These are phyloP conservation scores for Tetrahymena malaccensis DNA, from an alignment of 73 alveolate species.

Conservation along the genomic window DNA sequence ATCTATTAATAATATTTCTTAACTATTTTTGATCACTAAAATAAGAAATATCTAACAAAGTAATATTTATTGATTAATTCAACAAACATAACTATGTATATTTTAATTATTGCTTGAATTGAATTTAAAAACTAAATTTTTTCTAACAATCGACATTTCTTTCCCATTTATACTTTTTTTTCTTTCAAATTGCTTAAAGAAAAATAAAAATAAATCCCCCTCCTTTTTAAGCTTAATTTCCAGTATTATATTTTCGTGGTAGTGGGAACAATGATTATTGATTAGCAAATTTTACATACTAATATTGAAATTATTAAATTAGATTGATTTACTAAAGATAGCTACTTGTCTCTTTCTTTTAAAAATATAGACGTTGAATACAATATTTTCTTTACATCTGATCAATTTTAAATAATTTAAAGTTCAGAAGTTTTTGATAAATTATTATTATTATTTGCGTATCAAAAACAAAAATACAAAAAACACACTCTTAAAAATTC, in stretches of 20 bases:
- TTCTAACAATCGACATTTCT: background rate
- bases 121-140: too few species aligned
- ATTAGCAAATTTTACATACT: too few species aligned
- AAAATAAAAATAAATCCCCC: background rate
- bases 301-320: background rate
- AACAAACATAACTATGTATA: background rate
- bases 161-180: background rate
- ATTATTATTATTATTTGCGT: background rate
- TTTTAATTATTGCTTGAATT: background rate
- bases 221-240: background rate
- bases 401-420: background rate
- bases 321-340: background rate
- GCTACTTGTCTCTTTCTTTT: background rate
- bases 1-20: background rate
- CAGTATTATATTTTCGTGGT: background rate
- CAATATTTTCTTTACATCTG: background rate
- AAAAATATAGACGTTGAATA: background rate
- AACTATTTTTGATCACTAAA: too few species aligned
- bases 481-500: background rate
- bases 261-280: background rate
- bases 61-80: too few species aligned
- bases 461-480: background rate
- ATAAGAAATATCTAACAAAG: background rate
- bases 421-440: background rate
- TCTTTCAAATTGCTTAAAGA: background rate